phyloP scores from a whole-genome alignment of 2,329 filamentous ascomycete genomes.

The Helicocarpus griseus region DNA sequence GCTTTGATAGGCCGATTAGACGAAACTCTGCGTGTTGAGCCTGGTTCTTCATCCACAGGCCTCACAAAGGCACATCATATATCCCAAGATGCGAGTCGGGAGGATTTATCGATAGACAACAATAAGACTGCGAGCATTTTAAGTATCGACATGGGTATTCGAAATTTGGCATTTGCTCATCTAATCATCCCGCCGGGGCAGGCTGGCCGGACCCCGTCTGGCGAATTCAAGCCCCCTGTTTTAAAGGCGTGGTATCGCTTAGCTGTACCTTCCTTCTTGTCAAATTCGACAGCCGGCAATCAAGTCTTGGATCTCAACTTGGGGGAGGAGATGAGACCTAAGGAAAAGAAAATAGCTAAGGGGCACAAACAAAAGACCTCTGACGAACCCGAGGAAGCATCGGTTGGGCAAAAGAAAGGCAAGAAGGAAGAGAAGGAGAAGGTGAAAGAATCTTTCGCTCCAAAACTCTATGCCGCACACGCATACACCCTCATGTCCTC shows the following conservation, averaged over 20 bases:
- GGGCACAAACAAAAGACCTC: neutral
- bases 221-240: slow-evolving; percentile 11
- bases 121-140: slow-evolving; percentile 43
- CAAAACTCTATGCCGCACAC: slow-evolving; percentile 42
- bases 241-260: slow-evolving; percentile 36
- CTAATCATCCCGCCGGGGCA: slow-evolving; percentile 30
- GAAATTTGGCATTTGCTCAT: slow-evolving; percentile 67
- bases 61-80: no score
- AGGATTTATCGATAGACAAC: neutral
- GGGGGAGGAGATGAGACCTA: slow-evolving; percentile 3
- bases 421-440: neutral
- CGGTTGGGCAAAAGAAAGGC: neutral
- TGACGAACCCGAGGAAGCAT: neutral
- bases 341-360: neutral
- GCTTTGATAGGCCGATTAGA: slow-evolving; percentile 44
- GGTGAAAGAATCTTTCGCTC: slow-evolving; percentile 42
- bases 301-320: slow-evolving; percentile 1
- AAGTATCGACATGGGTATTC: slow-evolving; percentile 77
- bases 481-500: slow-evolving; percentile 47
- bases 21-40: neutral
- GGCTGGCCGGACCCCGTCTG: neutral
- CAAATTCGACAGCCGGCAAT: neutral
- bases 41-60: no score
- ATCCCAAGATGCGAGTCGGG: slow-evolving; percentile 23
- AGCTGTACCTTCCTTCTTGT: slow-evolving; percentile 21